Base-by-base conservation (phyloP, 1,284 basidiomycete genomes). In the Pseudozyma pruni region DNA sequence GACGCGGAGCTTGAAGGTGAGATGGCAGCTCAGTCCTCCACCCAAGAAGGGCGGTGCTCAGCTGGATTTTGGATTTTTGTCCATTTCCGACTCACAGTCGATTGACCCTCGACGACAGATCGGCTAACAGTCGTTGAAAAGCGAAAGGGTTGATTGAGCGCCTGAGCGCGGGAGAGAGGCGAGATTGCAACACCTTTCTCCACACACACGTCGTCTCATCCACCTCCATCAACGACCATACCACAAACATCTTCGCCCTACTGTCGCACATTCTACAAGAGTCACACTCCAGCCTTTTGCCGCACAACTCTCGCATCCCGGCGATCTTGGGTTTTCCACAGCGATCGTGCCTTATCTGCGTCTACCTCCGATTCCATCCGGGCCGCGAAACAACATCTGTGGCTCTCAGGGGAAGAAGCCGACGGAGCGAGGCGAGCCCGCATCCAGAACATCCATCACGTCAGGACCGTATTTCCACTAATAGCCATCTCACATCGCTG, bases 81-180 rank as follows among this genome's bases (percentile, higher is more conserved):
- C 27, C 27, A 6, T 29, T 29, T 29, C 11, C 27, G 27, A 29
- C 27, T 11, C 27, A n/a, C n/a, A n/a, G n/a, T n/a, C n/a, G n/a
- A n/a, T 29, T 29, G 27, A 29, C 23, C 25, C 51, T n/a, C n/a
- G n/a, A 44, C 22, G 37, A 55, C 59, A 62, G 59, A 62, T 62
- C 52, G 59, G 59, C 59, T 43, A 62, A n/a, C n/a, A n/a, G n/a
- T n/a, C n/a, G n/a, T n/a, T n/a, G n/a, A n/a, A n/a, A n/a, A n/a
- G n/a, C n/a, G n/a, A n/a, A n/a, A n/a, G n/a, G 54, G 51, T 49
- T 23, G 44, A 31, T 14, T 13, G 3, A 7, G 25, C 8, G 4
- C 17, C 17, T 11, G 14, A 20, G 25, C 33, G 40, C 43, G 34
- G 37, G 46, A 47, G 39, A 29, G 27, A 29, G 27, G 27, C 11